Evolutionary conservation across 371 early-diverging fungal genomes (phyloP), one percentile per base, ranked within the genome.

Genomic region (Lichtheimia hyalospora): DNA sequence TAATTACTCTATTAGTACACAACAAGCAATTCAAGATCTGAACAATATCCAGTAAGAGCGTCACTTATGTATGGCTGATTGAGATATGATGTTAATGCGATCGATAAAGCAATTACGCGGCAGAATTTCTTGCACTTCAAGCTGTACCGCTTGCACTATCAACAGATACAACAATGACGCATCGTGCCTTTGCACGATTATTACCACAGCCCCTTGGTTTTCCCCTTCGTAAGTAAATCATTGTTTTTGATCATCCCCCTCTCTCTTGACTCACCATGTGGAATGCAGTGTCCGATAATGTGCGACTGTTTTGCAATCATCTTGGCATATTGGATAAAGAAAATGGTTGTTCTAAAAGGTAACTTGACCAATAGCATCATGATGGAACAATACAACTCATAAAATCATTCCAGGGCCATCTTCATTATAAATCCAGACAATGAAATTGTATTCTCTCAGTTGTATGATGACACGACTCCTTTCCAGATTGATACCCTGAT

Each of bases 261-360:
- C 6, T 6, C 5, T 6, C 4, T 50, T 0, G 15, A 15, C 54
- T 23, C 24, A n/a, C n/a, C 1, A 57, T 10, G 24, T 48, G 23
- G 46, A 42, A 14, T 7, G 20, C 28, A 57, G 57, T 57, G 3
- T 57, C 57, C 2, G 57, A 57, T 15, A 46, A 14, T 34, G 24
- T 40, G 5, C 48, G 57, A 7, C 16, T 57, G 28, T 12, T 57
- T 5, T 25, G 49, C 5, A 57, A 39, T 24, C 57, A 49, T 27
- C 25, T 57, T 12, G 57, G 57, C 25, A 46, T 34, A n/a, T n/a
- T 49, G 20, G 49, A 57, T n/a, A 25, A 16, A 14, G 49, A 46
- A 18, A 7, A 49, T 15, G 57, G 57, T 3, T 57, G 49, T 18
- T 25, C 57, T 3, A 25, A 49, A 34, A n/a, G 57, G 57, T 57